phyloP scores from a whole-genome alignment of 495 filamentous ascomycete species.

The Penicillium macrosclerotiorum region DNA sequence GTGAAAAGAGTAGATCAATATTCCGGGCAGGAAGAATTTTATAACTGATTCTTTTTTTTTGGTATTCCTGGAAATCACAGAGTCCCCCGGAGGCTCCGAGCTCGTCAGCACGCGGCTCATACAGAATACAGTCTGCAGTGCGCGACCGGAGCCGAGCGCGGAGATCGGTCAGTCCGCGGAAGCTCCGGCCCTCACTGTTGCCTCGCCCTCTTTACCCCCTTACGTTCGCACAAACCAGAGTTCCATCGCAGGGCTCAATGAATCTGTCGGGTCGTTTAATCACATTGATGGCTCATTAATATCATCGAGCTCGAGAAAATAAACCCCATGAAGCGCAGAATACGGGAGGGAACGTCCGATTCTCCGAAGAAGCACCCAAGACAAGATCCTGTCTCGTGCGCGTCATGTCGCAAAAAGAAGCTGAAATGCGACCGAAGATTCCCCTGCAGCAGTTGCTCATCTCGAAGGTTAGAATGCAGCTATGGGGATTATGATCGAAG shows the following conservation, averaged over 20 bases:
- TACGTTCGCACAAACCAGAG: too few relatives aligned
- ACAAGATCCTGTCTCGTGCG: constrained; percentile 52
- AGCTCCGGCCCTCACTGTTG: constrained; percentile 9
- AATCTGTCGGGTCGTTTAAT: too few relatives aligned
- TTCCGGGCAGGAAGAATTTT: too few relatives aligned
- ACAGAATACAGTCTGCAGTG: background rate
- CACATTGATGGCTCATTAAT: background rate
- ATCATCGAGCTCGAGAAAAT: background rate
- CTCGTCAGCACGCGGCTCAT: background rate
- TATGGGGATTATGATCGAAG: constrained; percentile 12
- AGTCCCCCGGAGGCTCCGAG: background rate
- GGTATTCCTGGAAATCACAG: background rate
- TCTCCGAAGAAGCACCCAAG: constrained; percentile 25
- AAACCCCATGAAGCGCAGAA: constrained; percentile 30
- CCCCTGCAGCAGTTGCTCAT: constrained; percentile 46
- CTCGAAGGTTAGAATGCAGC: constrained; percentile 35
- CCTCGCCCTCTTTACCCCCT: background rate
- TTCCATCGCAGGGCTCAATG: too few relatives aligned
- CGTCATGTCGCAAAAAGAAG: constrained; percentile 21
- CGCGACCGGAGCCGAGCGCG: background rate
- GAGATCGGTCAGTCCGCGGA: constrained; percentile 29
- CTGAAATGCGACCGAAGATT: constrained; percentile 16
- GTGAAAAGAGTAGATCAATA: too few relatives aligned
- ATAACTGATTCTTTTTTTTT: too few relatives aligned
- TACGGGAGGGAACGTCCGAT: background rate